phyloP scores from a whole-genome alignment of 768 basidiomycete species.

The Psilocybe sp. region DNA sequence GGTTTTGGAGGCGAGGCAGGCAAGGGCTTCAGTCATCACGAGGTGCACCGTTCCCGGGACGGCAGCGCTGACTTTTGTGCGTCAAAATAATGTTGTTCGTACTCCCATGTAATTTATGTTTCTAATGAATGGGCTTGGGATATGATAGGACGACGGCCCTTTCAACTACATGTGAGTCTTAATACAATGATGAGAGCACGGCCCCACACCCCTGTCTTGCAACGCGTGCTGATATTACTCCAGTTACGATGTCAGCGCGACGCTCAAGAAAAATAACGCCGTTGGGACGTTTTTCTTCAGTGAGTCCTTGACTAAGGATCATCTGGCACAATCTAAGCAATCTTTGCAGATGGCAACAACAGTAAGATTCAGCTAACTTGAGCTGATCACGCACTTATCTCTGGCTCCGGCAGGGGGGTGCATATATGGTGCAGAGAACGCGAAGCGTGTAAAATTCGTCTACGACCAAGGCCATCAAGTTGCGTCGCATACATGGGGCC shows the following conservation, averaged over 20 bases:
- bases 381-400: background rate
- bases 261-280: constrained; percentile 20
- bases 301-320: constrained; percentile 7
- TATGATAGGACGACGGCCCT: constrained; percentile 15
- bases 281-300: constrained; percentile 32
- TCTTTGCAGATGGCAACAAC: constrained; percentile 24
- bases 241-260: constrained; percentile 19
- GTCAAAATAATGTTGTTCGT: background rate
- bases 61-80: constrained; percentile 27
- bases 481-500: constrained; percentile 33
- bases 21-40: constrained; percentile 17
- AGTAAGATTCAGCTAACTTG: constrained; percentile 13
- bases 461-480: constrained; percentile 30
- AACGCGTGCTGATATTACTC: background rate
- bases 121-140: background rate
- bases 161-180: constrained; percentile 13
- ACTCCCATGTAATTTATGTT: too few species aligned
- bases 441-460: constrained; percentile 25
- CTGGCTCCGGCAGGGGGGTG: constrained; percentile 22
- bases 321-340: too few species aligned
- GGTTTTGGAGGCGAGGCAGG: constrained; percentile 1
- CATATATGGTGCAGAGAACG: constrained; percentile 26
- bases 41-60: constrained; percentile 25
- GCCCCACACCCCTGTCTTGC: background rate
- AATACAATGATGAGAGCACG: too few species aligned